phyloP scores from a whole-genome alignment of 2,329 filamentous ascomycete genomes.

The Mariannaea sp. region DNA sequence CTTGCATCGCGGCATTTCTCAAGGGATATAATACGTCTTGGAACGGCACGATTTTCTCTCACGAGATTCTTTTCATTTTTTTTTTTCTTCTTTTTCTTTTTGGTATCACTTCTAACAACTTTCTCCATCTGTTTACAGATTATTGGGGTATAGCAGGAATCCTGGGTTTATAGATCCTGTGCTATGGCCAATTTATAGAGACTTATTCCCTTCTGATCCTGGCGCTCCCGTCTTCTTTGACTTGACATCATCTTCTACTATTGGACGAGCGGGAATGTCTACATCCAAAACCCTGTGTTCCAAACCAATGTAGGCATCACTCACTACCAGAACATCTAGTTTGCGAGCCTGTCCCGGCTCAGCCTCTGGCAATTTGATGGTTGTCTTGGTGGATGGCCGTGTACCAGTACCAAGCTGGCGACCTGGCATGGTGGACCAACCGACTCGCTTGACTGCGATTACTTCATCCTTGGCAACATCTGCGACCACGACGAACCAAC shows the following conservation, averaged over 20 bases:
- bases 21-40: slow-evolving; percentile 27
- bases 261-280: slow-evolving; percentile 56
- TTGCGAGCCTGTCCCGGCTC: slow-evolving; percentile 56
- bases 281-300: slow-evolving; percentile 55
- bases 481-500: slow-evolving; percentile 84
- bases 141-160: slow-evolving; percentile 15
- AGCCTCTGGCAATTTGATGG: slow-evolving; percentile 63
- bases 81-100: slow-evolving; percentile 1
- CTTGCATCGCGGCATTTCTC: slow-evolving; percentile 31
- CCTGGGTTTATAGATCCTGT: slow-evolving; percentile 1
- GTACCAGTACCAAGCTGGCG: slow-evolving; percentile 47
- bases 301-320: slow-evolving; percentile 87
- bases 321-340: slow-evolving; percentile 77
- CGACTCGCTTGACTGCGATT: slow-evolving; percentile 82
- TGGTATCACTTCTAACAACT: slow-evolving; percentile 10
- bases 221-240: slow-evolving; percentile 44
- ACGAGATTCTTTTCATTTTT: slow-evolving; percentile 21
- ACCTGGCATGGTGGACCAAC: slow-evolving; percentile 60
- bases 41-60: slow-evolving; percentile 22
- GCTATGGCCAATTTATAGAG: slow-evolving; percentile 26
- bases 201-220: slow-evolving; percentile 28
- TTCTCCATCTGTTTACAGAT: slow-evolving; percentile 10
- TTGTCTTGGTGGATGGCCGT: slow-evolving; percentile 58
- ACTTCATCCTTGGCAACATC: slow-evolving; percentile 73
- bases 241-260: slow-evolving; percentile 53